These are phyloP conservation scores for Saccharomycopsis capsularis DNA, from an alignment of 805 yeast species.

Conservation along the genomic window DNA sequence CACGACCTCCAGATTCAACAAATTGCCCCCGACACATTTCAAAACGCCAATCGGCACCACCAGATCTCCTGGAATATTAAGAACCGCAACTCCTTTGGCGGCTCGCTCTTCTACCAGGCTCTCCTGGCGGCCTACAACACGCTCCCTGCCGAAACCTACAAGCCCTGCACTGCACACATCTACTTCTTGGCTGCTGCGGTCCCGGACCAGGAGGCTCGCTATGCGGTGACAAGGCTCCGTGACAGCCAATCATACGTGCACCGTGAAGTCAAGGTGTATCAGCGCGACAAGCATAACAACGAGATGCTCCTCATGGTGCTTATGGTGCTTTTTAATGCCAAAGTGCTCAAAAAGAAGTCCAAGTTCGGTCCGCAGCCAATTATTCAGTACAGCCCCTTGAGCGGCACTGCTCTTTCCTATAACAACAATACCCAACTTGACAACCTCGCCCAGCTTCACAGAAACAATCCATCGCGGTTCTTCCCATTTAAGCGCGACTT, in stretches of 20 bases:
- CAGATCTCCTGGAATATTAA: background rate
- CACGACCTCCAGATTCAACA: conserved; percentile 1
- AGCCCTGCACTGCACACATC: background rate
- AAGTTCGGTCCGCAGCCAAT: conserved; percentile 1
- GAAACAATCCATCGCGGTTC: too few species aligned
- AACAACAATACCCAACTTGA: background rate
- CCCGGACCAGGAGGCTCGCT: background rate
- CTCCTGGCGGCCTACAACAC: conserved; percentile 1
- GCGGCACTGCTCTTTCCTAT: background rate
- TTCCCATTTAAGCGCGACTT: background rate
- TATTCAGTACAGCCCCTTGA: background rate
- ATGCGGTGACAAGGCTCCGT: background rate
- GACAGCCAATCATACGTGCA: conserved; percentile 9
- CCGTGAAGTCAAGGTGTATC: conserved; percentile 6
- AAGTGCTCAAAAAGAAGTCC: background rate
- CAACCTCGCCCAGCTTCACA: background rate
- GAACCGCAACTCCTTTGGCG: conserved; percentile 11
- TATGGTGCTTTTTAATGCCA: background rate
- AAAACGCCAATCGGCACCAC: background rate
- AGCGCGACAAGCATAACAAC: background rate
- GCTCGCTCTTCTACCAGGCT: conserved; percentile 4
- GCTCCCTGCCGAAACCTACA: background rate
- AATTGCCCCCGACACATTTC: background rate
- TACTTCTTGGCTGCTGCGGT: conserved; percentile 4
- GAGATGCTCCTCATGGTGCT: background rate